Evolutionary conservation across 768 basidiomycete genomes (phyloP).

Genomic region (Auricularia auricula-judae): DNA sequence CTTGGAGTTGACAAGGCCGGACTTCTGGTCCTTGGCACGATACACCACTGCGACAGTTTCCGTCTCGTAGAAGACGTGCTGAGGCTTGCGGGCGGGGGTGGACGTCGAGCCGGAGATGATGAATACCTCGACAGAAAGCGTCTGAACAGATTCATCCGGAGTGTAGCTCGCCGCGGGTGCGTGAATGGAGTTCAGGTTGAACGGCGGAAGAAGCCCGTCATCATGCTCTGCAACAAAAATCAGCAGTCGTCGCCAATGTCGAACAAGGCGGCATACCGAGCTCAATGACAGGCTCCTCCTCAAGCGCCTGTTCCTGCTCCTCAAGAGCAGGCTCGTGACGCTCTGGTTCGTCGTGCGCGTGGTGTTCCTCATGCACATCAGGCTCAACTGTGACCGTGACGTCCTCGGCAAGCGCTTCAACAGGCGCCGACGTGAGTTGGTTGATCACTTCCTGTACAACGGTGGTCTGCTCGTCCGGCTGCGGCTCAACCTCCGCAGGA

Average conservation of each 20-base stretch:
- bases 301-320: neutral
- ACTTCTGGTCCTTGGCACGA: slow-evolving; percentile 53
- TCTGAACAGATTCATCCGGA: slow-evolving; percentile 29
- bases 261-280: slow-evolving; percentile 20
- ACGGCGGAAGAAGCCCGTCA: slow-evolving; percentile 33
- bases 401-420: neutral
- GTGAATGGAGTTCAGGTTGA: slow-evolving; percentile 38
- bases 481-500: neutral
- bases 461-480: neutral
- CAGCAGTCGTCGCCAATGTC: neutral
- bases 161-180: slow-evolving; percentile 14
- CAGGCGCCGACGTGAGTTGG: neutral
- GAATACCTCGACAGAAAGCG: slow-evolving; percentile 68
- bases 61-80: slow-evolving; percentile 57
- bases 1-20: slow-evolving; percentile 52
- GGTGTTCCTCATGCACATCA: no score
- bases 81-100: slow-evolving; percentile 32
- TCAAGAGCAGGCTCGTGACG: neutral
- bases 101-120: slow-evolving; percentile 42
- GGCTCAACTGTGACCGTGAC: neutral
- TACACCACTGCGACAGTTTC: slow-evolving; percentile 62
- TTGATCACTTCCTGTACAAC: neutral
- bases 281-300: slow-evolving; percentile 15
- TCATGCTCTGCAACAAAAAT: slow-evolving; percentile 22
- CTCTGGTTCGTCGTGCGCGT: no score